A percentile compares a stretch with the other conserved stretches of the same genome.
Conservation (phyloP, 176 grass and related monocot species). For the Bonia amplexicaulis region DNA sequence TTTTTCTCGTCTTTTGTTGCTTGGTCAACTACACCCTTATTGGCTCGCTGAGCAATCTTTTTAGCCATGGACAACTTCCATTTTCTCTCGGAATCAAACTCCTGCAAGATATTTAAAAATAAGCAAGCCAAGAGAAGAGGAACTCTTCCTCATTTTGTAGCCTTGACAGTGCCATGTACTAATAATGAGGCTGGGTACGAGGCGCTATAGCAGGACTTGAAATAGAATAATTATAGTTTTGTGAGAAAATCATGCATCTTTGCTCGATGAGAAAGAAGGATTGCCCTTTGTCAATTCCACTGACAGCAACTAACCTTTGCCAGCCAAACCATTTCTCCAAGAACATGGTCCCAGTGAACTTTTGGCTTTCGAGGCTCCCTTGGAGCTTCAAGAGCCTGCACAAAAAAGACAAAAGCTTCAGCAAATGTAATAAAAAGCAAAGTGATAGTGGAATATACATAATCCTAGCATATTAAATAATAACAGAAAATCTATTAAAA, state of each 20-base stretch:
- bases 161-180: background rate
- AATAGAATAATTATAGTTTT: background rate
- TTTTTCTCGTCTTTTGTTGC: slow-evolving; percentile 86
- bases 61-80: slow-evolving; percentile 95
- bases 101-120: slow-evolving; percentile 46
- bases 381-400: slow-evolving; percentile 83
- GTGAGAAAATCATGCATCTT: background rate
- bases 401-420: background rate
- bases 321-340: slow-evolving; percentile 92
- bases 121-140: slow-evolving; percentile 1
- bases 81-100: slow-evolving; percentile 97
- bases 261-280: background rate
- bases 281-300: background rate
- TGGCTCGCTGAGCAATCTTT: slow-evolving; percentile 80
- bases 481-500: slow-evolving; percentile 7
- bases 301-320: slow-evolving; percentile 61
- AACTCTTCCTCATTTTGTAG: background rate
- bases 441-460: background rate
- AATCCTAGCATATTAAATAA: background rate
- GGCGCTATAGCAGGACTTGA: background rate
- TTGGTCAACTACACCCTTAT: slow-evolving; percentile 72
- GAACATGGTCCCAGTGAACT: slow-evolving; percentile 95
- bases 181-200: background rate
- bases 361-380: slow-evolving; percentile 84
- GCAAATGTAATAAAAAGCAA: background rate